Conservation (phyloP, 2,329 filamentous ascomycete genomes). For the Dactylellina cionopaga region DNA sequence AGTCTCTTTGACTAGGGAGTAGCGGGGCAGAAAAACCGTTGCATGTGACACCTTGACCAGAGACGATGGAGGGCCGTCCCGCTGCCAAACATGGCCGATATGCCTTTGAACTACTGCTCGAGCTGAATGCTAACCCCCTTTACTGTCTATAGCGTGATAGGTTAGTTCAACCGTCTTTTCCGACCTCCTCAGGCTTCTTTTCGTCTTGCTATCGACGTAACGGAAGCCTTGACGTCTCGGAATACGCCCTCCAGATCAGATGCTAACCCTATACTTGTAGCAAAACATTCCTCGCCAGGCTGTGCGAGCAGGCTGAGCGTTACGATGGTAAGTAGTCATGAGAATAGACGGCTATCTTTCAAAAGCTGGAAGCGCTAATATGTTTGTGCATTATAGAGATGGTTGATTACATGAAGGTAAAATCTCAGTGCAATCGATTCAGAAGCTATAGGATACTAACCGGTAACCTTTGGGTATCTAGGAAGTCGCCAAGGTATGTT, state of each 20-base stretch:
- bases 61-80: neutral
- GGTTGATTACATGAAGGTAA: conserved; percentile 97
- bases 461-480: conserved; percentile 61
- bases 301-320: conserved; percentile 99
- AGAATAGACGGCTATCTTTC: conserved; percentile 52
- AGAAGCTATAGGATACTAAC: conserved; percentile 54
- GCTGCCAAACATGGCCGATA: neutral
- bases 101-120: neutral
- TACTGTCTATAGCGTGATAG: conserved; percentile 71
- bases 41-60: conserved; percentile 46
- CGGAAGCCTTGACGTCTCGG: conserved; percentile 25
- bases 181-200: conserved; percentile 35
- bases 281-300: conserved; percentile 99
- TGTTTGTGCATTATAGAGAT: conserved; percentile 73
- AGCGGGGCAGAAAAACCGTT: conserved; percentile 41
- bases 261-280: conserved; percentile 64
- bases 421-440: conserved; percentile 57
- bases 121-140: conserved; percentile 61
- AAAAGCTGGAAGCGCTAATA: conserved; percentile 10
- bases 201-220: conserved; percentile 33
- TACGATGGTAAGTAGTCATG: conserved; percentile 77
- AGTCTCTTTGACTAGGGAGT: neutral
- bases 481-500: conserved; percentile 92
- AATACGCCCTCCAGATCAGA: conserved; percentile 60
- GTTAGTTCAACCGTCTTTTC: conserved; percentile 64